Percentiles rank a stretch among this genome's conserved stretches.
These are phyloP conservation scores for Hamigera avellanea DNA, from an alignment of 495 filamentous ascomycete genomes.

Conservation along the genomic window DNA sequence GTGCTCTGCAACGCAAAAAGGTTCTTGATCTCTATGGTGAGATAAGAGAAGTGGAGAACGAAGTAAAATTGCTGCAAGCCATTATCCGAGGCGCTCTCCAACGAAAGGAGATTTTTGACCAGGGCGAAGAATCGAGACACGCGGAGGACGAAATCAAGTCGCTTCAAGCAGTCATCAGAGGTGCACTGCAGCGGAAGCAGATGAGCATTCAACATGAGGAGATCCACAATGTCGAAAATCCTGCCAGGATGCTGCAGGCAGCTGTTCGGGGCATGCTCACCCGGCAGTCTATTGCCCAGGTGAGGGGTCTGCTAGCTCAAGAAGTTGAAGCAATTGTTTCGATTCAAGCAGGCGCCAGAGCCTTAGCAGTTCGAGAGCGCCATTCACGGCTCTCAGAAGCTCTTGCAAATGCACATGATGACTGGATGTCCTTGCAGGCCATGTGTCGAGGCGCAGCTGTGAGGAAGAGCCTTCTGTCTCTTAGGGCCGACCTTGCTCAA, in stretches of 20 bases:
- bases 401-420: slow-evolving; percentile 17
- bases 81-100: slow-evolving; percentile 43
- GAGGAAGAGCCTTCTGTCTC: slow-evolving; percentile 12
- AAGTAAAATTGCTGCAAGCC: slow-evolving; percentile 52
- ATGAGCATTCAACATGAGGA: slow-evolving; percentile 41
- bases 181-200: slow-evolving; percentile 39
- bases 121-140: slow-evolving; percentile 27
- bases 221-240: slow-evolving; percentile 14
- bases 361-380: slow-evolving; percentile 21
- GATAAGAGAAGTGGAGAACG: slow-evolving; percentile 24
- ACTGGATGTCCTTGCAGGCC: slow-evolving; percentile 29
- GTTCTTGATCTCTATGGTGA: slow-evolving; percentile 28
- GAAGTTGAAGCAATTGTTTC: slow-evolving; percentile 24
- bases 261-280: slow-evolving; percentile 41
- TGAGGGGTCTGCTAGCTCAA: slow-evolving; percentile 18
- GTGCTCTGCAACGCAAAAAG: slow-evolving; percentile 34
- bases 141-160: slow-evolving; percentile 33
- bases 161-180: slow-evolving; percentile 54
- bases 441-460: slow-evolving; percentile 25
- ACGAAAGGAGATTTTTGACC: slow-evolving; percentile 29
- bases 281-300: slow-evolving; percentile 26
- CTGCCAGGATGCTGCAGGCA: slow-evolving; percentile 28
- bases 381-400: slow-evolving; percentile 17
- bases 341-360: slow-evolving; percentile 35
- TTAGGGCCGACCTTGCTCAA: slow-evolving; percentile 16